A percentile compares a stretch with the other conserved stretches of the same genome.
These are phyloP conservation scores for carrot (Daucus carota) DNA, from an alignment of 129 eudicot species.

Conservation along the genomic window DNA sequence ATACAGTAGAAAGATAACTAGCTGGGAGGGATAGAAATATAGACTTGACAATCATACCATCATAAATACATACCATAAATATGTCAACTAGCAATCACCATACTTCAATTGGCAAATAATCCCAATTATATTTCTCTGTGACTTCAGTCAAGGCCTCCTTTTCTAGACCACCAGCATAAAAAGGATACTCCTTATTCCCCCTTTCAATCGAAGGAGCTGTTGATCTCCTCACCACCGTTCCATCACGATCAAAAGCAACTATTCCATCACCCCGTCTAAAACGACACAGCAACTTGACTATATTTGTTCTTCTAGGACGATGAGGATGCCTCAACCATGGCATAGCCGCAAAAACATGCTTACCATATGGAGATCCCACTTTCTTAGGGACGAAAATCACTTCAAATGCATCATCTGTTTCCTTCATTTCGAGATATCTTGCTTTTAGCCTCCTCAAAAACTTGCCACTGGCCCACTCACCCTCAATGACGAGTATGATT, in stretches of 20 bases:
- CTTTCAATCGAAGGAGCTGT: not conserved
- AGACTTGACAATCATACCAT: not conserved
- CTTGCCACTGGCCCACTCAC: not conserved
- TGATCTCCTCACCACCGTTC: not conserved
- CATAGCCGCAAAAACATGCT: not conserved
- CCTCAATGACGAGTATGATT: not conserved
- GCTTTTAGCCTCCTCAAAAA: not conserved
- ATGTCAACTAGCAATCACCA: not conserved
- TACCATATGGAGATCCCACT: not conserved
- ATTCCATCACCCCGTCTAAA: not conserved
- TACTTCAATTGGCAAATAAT: not conserved
- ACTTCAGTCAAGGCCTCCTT: not conserved
- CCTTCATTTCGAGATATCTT: not conserved
- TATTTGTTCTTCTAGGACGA: not conserved
- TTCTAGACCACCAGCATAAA: not conserved
- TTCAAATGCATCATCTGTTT: not conserved
- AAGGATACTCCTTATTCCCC: not conserved
- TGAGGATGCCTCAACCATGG: not conserved
- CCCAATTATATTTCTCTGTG: not conserved
- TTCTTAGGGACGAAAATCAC: not conserved
- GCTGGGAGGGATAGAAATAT: too few relatives aligned
- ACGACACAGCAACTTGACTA: not conserved
- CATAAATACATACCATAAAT: too few relatives aligned
- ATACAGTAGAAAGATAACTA: too few relatives aligned
- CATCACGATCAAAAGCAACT: constrained; percentile 2